Evolutionary conservation across 225 moss, liverwort and hornwort species (phyloP), one percentile per base, ranked within the genome.

Genomic region (Pseudisothecium myosuroides): DNA sequence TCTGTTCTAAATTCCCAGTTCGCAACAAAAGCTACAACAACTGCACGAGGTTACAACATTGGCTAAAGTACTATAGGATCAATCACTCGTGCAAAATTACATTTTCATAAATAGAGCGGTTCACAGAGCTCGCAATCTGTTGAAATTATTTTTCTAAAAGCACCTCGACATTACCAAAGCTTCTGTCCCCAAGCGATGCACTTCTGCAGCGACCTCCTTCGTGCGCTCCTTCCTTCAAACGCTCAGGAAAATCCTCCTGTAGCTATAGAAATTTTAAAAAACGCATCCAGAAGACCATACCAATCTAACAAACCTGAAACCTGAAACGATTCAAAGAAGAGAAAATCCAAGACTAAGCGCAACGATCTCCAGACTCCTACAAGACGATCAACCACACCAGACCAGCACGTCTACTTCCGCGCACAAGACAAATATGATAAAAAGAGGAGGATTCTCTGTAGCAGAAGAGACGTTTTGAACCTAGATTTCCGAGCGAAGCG

Each of bases 111-210:
- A 96, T 82, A 95, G 96, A 78, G 94, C 91, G 75, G 93, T 92
- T 32, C 95, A 95, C 32, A 96, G 93, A 88, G 91, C 91, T 92
- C 96, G 98, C 85, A 96, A 94, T 71, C 94, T 93, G 92, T 96
- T 96, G 87, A 94, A 94, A 76, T 94, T 92, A 64, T 95, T 99
- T 99, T 66, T 93, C 88, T 49, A 99, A 90, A 88, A 95, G 89
- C 89, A 97, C 86, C 92, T 95, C 95, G 56, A 95, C 95, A 45
- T 91, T 88, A 87, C 92, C 91, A 86, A 45, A 45, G 95, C 91
- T 90, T 93, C 90, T 52, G 94, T 87, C 50, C 95, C 91, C 81
- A 96, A 85, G 86, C 95, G 92, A 78, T 95, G 91, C 82, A 97
- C 95, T 83, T 95, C n/a, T n/a, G n/a, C n/a, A n/a, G n/a, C n/a